Base-by-base conservation (phyloP, 371 early-diverging fungal genomes). In the Conidiobolus incongruus region DNA sequence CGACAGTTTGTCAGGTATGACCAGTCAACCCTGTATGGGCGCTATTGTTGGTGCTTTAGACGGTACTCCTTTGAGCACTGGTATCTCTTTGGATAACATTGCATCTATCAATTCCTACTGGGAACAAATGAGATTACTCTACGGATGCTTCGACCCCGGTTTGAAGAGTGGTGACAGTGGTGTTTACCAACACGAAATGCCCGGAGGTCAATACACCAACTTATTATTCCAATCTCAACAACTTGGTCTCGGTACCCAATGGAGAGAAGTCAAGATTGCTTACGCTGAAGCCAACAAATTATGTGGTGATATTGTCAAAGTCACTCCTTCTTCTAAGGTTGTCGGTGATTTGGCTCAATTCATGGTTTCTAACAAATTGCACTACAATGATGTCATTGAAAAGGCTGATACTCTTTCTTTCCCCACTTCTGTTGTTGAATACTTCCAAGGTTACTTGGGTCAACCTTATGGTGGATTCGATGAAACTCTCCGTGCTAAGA, bases 281-380 rank as follows among this genome's bases (percentile, higher is more conserved):
- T 93, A 93, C 53, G 60, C 65, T 15, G 81, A 77, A 33, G 92
- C 94, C 37, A 93, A 93, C 60, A 55, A 62, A 44, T 66, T 93
- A 34, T 88, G 89, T 52, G 94, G 94, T 33, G 89, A 91, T 53
- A 77, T 93, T 51, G 81, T 87, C 59, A 93, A 93, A 70, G 94
- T 93, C 35, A 93, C 94, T 4, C 94, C 94, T 5, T 87, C 88
- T 31, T 81, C 81, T 55, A 93, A 93, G 65, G 94, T 93, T 15
- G 91, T 93, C 8, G 94, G 94, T 38, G 94, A 93, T 61, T 62
- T 93, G 31, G 92, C 94, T 36, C 94, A 93, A 59, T 89, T 93
- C 53, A 81, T 93, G 83, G 94, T 91, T 6, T 74, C 88, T 37
- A 85, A 88, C 65, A 66, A 72, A 28, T 56, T 90, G 36, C 58